A percentile compares a stretch with the other conserved stretches of the same genome.
Evolutionary conservation across 2,329 filamentous ascomycete genomes (phyloP).

Genomic region (Trichoderma atrobrunneum): DNA sequence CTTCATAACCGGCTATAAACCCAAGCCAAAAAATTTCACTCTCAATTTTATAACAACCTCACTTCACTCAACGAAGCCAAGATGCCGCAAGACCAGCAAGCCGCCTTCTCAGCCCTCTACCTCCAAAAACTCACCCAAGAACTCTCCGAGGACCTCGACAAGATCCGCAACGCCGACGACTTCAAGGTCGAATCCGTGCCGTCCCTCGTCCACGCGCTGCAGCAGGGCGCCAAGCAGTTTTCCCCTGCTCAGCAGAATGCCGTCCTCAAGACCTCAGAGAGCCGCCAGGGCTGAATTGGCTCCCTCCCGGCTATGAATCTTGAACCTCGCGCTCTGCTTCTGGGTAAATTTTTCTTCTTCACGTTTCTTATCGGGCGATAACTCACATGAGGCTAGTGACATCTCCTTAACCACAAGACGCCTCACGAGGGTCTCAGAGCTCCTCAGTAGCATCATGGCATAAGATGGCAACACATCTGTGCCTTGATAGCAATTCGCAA

Average conservation of each 20-base stretch:
- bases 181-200: conserved; percentile 64
- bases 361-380: background rate
- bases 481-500: background rate
- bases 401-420: background rate
- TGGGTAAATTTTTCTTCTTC: background rate
- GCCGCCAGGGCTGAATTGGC: background rate
- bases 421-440: background rate
- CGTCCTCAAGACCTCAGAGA: background rate
- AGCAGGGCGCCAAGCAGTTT: conserved; percentile 65
- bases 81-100: conserved; percentile 4
- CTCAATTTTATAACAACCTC: background rate
- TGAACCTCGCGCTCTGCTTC: background rate
- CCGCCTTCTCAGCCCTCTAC: conserved; percentile 61
- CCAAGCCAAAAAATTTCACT: background rate
- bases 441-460: background rate
- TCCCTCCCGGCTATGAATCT: background rate
- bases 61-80: background rate
- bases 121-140: conserved; percentile 67
- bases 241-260: conserved; percentile 31
- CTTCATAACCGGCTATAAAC: background rate
- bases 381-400: background rate
- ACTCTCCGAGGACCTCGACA: conserved; percentile 71
- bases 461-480: background rate
- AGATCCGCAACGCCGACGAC: conserved; percentile 65
- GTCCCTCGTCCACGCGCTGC: conserved; percentile 64